phyloP scores from a whole-genome alignment of 2,329 filamentous ascomycete species.

The Sarocladium oryzae region DNA sequence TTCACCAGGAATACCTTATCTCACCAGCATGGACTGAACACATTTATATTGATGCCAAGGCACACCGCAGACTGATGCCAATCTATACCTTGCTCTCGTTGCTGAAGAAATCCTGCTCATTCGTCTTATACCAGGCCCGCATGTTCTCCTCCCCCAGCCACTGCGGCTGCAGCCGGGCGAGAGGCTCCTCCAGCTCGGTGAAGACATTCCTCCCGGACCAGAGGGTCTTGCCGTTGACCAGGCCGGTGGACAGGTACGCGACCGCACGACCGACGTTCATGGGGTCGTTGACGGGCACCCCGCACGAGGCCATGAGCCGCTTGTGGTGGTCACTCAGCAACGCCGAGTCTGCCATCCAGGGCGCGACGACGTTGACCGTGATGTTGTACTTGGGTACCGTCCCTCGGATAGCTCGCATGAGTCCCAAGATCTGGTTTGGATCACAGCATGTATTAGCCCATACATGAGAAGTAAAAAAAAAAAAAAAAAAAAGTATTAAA shows the following conservation, averaged over 20 bases:
- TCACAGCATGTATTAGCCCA: neutral
- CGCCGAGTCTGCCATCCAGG: conserved; percentile 1
- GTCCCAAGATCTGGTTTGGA: neutral
- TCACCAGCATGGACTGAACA: no score
- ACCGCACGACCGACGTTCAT: conserved; percentile 1
- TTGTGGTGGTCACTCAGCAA: neutral
- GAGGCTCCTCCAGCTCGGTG: conserved; percentile 3
- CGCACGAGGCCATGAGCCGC: neutral
- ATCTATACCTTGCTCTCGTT: conserved; percentile 3
- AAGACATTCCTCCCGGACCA: neutral
- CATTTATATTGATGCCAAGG: no score
- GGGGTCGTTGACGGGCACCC: neutral
- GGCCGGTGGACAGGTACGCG: neutral
- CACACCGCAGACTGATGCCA: no score
- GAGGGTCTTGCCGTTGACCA: neutral
- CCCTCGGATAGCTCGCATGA: neutral
- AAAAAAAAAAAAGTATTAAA: no score
- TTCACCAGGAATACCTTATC: no score
- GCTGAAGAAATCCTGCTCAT: conserved; percentile 3
- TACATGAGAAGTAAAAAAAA: no score
- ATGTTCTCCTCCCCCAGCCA: conserved; percentile 5
- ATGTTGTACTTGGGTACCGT: conserved; percentile 1
- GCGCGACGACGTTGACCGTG: conserved; percentile 3
- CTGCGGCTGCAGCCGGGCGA: neutral
- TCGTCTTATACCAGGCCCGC: conserved; percentile 1